A percentile compares a stretch with the other conserved stretches of the same genome.
phyloP scores from a whole-genome alignment of 139 green algal species.

The Spirogloea muscicola region DNA sequence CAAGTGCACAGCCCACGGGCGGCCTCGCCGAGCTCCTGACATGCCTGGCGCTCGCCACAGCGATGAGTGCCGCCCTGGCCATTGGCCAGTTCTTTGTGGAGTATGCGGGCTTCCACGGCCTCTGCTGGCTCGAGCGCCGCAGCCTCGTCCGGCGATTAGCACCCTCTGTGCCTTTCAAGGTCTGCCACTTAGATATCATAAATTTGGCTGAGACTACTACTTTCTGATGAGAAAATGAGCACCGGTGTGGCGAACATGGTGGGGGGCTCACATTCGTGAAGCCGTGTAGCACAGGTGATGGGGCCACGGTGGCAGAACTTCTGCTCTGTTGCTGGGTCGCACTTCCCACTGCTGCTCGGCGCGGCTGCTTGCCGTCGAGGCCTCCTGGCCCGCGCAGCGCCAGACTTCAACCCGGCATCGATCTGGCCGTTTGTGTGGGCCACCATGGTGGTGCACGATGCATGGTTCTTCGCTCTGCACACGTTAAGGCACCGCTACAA shows the following conservation, averaged over 20 bases:
- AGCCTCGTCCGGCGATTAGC: background rate
- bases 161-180: background rate
- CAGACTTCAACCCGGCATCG: background rate
- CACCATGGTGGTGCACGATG: slow-evolving; percentile 28
- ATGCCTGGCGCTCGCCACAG: background rate
- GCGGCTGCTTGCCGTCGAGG: background rate
- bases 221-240: too few relatives aligned
- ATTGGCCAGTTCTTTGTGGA: background rate
- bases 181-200: background rate
- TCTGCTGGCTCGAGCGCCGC: background rate
- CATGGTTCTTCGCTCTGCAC: slow-evolving; percentile 37
- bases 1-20: too few relatives aligned
- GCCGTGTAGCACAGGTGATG: background rate
- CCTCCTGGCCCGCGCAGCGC: background rate
- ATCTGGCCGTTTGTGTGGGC: slow-evolving; percentile 8
- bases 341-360: background rate
- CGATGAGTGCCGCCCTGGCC: background rate
- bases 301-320: background rate
- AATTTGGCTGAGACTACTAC: background rate
- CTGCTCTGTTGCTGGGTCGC: slow-evolving; percentile 1
- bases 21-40: background rate
- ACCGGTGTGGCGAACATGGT: too few relatives aligned
- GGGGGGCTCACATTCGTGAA: too few relatives aligned
- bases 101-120: background rate
- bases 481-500: slow-evolving; percentile 27